Evolutionary conservation across 345 rosid genomes (phyloP), one percentile per base, ranked within the genome.

Genomic region (Gossypium anomalum): DNA sequence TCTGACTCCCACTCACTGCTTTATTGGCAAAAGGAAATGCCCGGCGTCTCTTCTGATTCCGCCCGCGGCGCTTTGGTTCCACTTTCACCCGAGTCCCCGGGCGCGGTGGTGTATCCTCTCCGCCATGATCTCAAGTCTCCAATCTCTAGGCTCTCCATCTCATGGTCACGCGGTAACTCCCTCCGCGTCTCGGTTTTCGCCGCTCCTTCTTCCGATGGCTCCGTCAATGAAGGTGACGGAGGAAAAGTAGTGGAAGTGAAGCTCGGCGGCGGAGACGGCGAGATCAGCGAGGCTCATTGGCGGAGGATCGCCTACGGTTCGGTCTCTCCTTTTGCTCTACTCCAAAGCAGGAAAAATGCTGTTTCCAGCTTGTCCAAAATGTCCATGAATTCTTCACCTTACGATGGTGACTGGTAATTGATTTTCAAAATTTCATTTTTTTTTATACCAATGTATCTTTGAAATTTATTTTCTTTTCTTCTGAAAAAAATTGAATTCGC

Each of bases 221-320:
- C 81, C 19, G 86, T 78, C 20, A 76, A 56, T 2, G 84, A 80
- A 14, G 44, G 25, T 1, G 76, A 43, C 13, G 92, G 95, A 2
- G 98, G 96, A 9, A 77, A 93, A 62, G 94, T 86, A 22, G 77
- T 91, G 49, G 96, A 89, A 81, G 87, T 94, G 70, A 86, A 78
- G 69, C 90, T 91, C 52, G 84, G 86, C 61, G 82, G 78, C 14
- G 88, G 85, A 51, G 98, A 88, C 52, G 82, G 87, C 43, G 97
- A 88, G 81, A 79, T 91, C 74, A 83, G 84, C 61, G 90, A 89
- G 59, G 86, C 84, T 48, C 41, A 51, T 51, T 74, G 95, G 94
- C 89, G 99, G 71, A 86, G 87, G 75, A 93, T 94, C 58, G 90
- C 88, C 1, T 93, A 89, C 53, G 98, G 94, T 27, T 93, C 98